A percentile compares a stretch with the other conserved stretches of the same genome.
phyloP scores from a whole-genome alignment of 441 rosid species.

The Populus hybrid region DNA sequence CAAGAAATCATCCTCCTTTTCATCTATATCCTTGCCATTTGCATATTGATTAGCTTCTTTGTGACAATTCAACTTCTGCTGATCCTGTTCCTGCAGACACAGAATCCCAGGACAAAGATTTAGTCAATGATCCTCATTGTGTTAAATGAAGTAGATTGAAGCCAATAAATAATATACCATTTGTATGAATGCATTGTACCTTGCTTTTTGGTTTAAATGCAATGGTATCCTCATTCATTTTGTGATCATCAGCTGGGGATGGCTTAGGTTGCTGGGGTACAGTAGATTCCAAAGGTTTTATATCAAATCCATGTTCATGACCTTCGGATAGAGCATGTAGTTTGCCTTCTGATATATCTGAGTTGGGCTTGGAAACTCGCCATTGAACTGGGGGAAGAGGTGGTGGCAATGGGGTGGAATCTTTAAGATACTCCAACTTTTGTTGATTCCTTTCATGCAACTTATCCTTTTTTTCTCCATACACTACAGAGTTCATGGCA shows the following conservation, averaged over 20 bases:
- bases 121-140: conserved; percentile 9
- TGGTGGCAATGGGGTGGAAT: conserved; percentile 54
- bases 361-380: conserved; percentile 42
- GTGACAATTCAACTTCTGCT: conserved; percentile 37
- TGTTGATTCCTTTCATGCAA: conserved; percentile 20
- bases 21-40: conserved; percentile 42
- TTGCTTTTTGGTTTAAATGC: conserved; percentile 36
- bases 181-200: conserved; percentile 32
- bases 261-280: conserved; percentile 31
- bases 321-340: conserved; percentile 31
- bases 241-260: conserved; percentile 37
- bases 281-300: conserved; percentile 25
- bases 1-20: conserved; percentile 47
- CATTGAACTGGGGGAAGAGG: conserved; percentile 78
- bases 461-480: conserved; percentile 21
- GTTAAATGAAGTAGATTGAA: neutral
- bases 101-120: conserved; percentile 14
- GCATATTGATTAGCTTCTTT: conserved; percentile 41
- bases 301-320: conserved; percentile 31
- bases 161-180: neutral
- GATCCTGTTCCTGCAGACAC: conserved; percentile 36
- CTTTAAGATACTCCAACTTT: conserved; percentile 33
- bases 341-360: conserved; percentile 33
- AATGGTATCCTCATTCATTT: conserved; percentile 28
- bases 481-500: conserved; percentile 31